Evolutionary conservation across 768 basidiomycete species (phyloP), one percentile per base, ranked within the genome.

Genomic region (Russula abietina): DNA sequence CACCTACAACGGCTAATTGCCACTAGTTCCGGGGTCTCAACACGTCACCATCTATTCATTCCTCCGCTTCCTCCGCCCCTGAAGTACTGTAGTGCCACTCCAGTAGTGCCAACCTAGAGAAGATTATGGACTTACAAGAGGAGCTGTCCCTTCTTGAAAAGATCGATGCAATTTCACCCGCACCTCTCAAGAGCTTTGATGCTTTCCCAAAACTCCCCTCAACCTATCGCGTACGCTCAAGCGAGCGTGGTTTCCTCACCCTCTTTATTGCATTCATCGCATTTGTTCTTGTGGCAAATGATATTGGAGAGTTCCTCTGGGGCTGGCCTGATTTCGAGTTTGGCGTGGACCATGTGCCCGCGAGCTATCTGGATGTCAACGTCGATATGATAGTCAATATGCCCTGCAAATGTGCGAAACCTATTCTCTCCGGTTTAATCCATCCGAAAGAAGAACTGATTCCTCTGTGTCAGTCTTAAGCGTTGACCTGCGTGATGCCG

Each of bases 311-410:
- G 71, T 98, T 84, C 70, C 75, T 98, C 38, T 98, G 91, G 83
- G 96, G 96, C 49, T 95, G 93, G 83, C 88, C 91, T 8, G 89
- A 91, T 71, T 87, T 87, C 68, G 86, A 88, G 70, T 99, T 98
- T 74, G 87, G 84, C 66, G 87, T 99, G 56, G 95, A 98, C 71
- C 74, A 74, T 36, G 80, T 82, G 59, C 75, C 79, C 39, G 74
- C 74, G 12, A 83, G 81, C 64, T 85, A 78, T 57, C 77, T 99
- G 79, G 83, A 85, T 67, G 79, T 99, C 67, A 98, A 99, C 73
- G 81, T 98, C 58, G 96, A 99, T 76, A 75, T 98, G 76, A 84
- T 90, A 28, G 89, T 98, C 41, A 90, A 91, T 69, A 97, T 93
- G 83, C 93, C 93, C 2, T 98, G 95, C 75, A 79, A 81, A 74